These are phyloP conservation scores for Chaetomium strumarium DNA, from an alignment of 2,329 filamentous ascomycete genomes.

Conservation along the genomic window DNA sequence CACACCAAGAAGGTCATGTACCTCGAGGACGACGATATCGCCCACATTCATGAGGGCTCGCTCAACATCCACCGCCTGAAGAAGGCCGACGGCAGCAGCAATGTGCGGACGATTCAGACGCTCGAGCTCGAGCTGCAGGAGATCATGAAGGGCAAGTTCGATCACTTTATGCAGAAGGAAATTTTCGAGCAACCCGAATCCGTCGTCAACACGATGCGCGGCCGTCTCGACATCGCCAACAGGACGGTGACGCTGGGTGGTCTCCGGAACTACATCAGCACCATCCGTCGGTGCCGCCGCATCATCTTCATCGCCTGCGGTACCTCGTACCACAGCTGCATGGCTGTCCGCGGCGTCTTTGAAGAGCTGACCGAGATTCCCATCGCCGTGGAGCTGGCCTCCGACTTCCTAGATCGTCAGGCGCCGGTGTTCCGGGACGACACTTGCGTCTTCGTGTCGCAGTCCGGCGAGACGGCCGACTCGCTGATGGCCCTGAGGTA, in stretches of 20 bases:
- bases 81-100: constrained; percentile 94
- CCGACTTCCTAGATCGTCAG: constrained; percentile 94
- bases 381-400: constrained; percentile 93
- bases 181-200: constrained; percentile 99
- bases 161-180: constrained; percentile 99
- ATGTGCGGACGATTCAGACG: constrained; percentile 96
- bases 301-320: constrained; percentile 99
- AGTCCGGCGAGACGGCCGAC: constrained; percentile 97
- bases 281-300: constrained; percentile 91
- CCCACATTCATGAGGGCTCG: constrained; percentile 97
- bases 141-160: constrained; percentile 99
- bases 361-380: constrained; percentile 98
- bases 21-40: constrained; percentile 98
- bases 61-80: constrained; percentile 97
- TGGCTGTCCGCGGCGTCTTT: constrained; percentile 96
- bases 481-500: constrained; percentile 95
- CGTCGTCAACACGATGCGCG: constrained; percentile 99
- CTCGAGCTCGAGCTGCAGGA: constrained; percentile 98
- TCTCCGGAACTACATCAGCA: constrained; percentile 90
- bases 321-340: constrained; percentile 98
- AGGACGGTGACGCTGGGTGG: constrained; percentile 95
- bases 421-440: constrained; percentile 99
- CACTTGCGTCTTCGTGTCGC: constrained; percentile 97
- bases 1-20: constrained; percentile 99
- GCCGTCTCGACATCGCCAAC: constrained; percentile 87